phyloP scores from a whole-genome alignment of 805 yeast genomes.

The Wickerhamiella shivajii region DNA sequence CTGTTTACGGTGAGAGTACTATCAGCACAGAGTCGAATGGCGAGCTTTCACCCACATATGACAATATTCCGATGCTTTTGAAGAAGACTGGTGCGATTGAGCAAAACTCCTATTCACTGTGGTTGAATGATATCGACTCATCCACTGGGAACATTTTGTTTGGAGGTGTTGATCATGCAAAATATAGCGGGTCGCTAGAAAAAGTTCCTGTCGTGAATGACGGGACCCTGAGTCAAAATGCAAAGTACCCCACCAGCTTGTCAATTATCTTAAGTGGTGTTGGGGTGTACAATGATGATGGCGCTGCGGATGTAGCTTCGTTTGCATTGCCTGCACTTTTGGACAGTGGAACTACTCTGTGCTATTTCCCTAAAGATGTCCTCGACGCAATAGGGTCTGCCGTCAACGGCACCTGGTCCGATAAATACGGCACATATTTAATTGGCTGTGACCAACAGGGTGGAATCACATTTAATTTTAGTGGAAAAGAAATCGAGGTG shows the following conservation, averaged over 20 bases:
- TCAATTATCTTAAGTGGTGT: not conserved
- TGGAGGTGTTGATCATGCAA: conserved; percentile 54
- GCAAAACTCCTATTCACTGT: conserved; percentile 32
- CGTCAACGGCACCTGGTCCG: conserved; percentile 21
- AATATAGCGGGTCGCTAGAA: conserved; percentile 34
- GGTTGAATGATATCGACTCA: conserved; percentile 28
- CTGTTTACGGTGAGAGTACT: conserved; percentile 23
- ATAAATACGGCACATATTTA: conserved; percentile 22
- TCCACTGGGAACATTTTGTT: conserved; percentile 39
- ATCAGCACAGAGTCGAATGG: conserved; percentile 21
- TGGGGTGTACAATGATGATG: not conserved
- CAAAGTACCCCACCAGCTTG: not conserved
- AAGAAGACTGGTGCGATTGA: conserved; percentile 31
- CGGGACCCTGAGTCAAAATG: no score
- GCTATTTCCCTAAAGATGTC: conserved; percentile 28
- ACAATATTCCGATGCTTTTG: conserved; percentile 47
- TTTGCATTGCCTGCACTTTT: conserved; percentile 24
- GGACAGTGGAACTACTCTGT: conserved; percentile 34
- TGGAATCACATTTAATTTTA: conserved; percentile 20
- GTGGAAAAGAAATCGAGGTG: conserved; percentile 11
- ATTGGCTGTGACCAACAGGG: conserved; percentile 26
- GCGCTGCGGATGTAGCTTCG: not conserved
- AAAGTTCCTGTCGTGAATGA: conserved; percentile 1
- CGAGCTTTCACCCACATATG: no score
- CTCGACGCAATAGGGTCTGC: conserved; percentile 15